phyloP scores from a whole-genome alignment of 371 early-diverging fungal genomes.

The Lichtheimia ramosa region DNA sequence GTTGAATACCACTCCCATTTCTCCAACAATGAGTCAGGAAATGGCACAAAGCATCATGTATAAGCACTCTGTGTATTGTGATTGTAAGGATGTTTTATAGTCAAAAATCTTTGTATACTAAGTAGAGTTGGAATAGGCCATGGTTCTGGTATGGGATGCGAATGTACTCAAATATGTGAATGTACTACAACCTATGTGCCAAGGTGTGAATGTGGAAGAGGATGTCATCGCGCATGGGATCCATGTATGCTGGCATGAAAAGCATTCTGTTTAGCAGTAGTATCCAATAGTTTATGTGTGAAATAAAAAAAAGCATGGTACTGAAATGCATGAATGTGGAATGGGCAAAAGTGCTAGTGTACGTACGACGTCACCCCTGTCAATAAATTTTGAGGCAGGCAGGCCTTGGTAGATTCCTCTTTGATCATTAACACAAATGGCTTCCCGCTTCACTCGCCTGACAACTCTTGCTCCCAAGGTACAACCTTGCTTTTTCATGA shows the following conservation, averaged over 20 bases:
- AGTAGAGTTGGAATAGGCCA: background rate
- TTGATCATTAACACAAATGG: constrained; percentile 22
- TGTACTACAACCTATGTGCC: background rate
- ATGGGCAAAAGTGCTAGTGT: background rate
- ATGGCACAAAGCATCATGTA: background rate
- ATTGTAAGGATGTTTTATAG: background rate
- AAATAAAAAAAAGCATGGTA: background rate
- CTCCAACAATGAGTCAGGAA: no score
- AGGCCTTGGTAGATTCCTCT: background rate
- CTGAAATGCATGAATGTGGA: background rate
- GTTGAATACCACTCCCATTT: no score
- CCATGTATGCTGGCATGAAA: background rate
- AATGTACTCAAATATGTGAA: background rate
- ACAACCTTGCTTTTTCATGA: constrained; percentile 3
- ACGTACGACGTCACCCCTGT: constrained; percentile 2
- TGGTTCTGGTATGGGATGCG: background rate
- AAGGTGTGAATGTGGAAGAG: constrained; percentile 1
- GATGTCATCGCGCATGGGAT: background rate
- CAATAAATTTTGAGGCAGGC: background rate
- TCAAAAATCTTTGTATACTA: background rate
- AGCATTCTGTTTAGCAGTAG: background rate
- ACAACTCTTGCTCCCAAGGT: constrained; percentile 49
- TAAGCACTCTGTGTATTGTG: background rate
- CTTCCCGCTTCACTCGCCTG: constrained; percentile 38
- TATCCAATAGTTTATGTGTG: background rate